Base-by-base conservation (phyloP, 306 rosid genomes). In the Quercus berberidifolia region DNA sequence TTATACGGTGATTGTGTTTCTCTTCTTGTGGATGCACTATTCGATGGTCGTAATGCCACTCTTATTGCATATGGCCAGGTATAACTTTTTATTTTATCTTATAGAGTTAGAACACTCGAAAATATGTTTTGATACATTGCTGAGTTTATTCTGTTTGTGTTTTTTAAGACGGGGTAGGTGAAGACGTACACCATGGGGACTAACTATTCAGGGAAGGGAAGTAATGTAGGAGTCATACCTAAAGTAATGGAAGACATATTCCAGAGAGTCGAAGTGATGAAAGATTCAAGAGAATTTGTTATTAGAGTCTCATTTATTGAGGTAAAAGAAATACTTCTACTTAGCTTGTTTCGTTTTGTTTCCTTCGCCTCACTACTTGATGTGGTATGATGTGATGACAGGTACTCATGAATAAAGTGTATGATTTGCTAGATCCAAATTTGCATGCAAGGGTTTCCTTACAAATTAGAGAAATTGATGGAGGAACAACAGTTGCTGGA, bases 61-160 rank as follows among this genome's bases (percentile, higher is more conserved):
- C 97, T 93, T 69, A 93, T 95, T 60, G 99, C 99, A 5, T 95
- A 91, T 74, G 99, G 98, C 10, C 96, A 93, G 98, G 99, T 95
- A 65, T 58, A 71, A 12, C 26, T 51, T 67, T 30, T 78, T 57
- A 21, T 26, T 8, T 30, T 18, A 12, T 51, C 46, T 38, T 26
- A 1, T 69, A 3, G 23, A 57, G 62, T 65, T 60, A 12, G 11
- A 21, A 23, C 15, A 57, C 55, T 79, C 28, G 7, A 15, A 33
- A n/a, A 54, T 8, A 3, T 60, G 49, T 70, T 69, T 65, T 43
- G 82, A 19, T 30, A 30, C 5, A 30, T 30, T 30, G 5, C 33
- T 30, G 33, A 30, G 33, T 30, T 30, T 30, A 30, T 5, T 30
- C 33, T 30, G 4, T 30, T 30, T 30, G 33, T 30, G 33, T 4